These are phyloP conservation scores for Auricularia auricula-judae DNA, from an alignment of 768 basidiomycete species.

Conservation along the genomic window DNA sequence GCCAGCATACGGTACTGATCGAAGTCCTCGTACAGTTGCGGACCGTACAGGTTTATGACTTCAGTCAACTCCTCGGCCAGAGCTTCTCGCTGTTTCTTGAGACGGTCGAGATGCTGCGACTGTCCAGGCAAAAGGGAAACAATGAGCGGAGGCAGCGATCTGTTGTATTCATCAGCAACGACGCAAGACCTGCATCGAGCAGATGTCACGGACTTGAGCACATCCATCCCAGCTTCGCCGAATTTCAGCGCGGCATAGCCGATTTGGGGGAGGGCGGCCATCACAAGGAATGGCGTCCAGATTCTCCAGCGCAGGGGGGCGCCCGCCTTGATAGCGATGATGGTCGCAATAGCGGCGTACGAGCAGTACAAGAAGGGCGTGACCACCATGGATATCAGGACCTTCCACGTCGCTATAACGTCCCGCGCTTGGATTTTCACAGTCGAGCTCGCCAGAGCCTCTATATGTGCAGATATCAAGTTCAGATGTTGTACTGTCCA, in stretches of 20 bases:
- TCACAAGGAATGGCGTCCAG: constrained; percentile 68
- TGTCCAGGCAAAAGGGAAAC: constrained; percentile 85
- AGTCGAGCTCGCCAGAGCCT: constrained; percentile 88
- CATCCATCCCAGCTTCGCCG: constrained; percentile 96
- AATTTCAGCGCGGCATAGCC: constrained; percentile 93
- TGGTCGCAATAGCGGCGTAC: constrained; percentile 72
- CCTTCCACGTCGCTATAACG: constrained; percentile 96
- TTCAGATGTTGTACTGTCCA: background rate
- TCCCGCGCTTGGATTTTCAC: constrained; percentile 96
- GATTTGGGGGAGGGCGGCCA: constrained; percentile 70
- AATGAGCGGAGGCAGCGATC: constrained; percentile 82
- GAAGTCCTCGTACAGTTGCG: constrained; percentile 79
- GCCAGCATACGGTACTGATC: constrained; percentile 74
- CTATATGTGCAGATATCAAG: constrained; percentile 27
- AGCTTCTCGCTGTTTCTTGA: constrained; percentile 60
- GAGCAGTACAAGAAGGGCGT: constrained; percentile 77
- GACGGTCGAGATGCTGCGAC: constrained; percentile 62
- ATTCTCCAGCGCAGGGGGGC: constrained; percentile 53
- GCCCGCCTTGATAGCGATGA: constrained; percentile 57
- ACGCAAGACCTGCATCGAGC: background rate
- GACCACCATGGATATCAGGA: constrained; percentile 84
- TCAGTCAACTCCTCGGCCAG: constrained; percentile 78
- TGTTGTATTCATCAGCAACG: constrained; percentile 19
- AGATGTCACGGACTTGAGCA: constrained; percentile 65
- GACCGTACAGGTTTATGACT: constrained; percentile 81